These are phyloP conservation scores for Xenosphaeropsis pyriputrescens DNA, from an alignment of 2,329 filamentous ascomycete species.

Conservation along the genomic window DNA sequence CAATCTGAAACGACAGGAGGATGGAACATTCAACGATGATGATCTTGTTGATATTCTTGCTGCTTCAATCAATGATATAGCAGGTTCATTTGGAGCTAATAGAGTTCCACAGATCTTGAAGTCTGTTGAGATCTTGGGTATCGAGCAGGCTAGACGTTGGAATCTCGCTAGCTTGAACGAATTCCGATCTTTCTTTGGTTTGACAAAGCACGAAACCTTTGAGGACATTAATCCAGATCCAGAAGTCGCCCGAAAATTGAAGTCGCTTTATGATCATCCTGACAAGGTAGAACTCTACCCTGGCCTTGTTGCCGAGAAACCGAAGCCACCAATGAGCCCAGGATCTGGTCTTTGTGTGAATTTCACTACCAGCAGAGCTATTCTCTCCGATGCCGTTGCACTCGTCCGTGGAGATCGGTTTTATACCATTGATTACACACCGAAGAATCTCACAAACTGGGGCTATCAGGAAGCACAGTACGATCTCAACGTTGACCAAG, in stretches of 20 bases:
- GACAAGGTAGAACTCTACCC: conserved; percentile 53
- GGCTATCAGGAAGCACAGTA: conserved; percentile 56
- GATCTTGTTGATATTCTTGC: conserved; percentile 58
- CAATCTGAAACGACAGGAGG: conserved; percentile 43
- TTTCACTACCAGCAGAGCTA: conserved; percentile 37
- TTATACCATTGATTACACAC: conserved; percentile 33
- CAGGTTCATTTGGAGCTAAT: conserved; percentile 53
- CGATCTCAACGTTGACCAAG: conserved; percentile 62
- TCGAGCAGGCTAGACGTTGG: conserved; percentile 64
- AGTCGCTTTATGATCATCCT: conserved; percentile 46
- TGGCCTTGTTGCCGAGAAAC: conserved; percentile 46
- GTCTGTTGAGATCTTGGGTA: conserved; percentile 67
- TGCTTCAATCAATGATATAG: conserved; percentile 61
- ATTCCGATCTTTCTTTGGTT: conserved; percentile 68
- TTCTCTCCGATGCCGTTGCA: conserved; percentile 43
- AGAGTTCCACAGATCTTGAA: conserved; percentile 63
- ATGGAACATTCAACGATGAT: conserved; percentile 62
- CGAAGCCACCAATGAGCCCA: conserved; percentile 32
- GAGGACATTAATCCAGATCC: conserved; percentile 75
- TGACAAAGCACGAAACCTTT: conserved; percentile 63
- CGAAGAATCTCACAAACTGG: conserved; percentile 69
- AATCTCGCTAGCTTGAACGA: conserved; percentile 63
- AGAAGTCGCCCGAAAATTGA: conserved; percentile 48
- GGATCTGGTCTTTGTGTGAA: conserved; percentile 36
- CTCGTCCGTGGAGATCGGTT: conserved; percentile 43